Evolutionary conservation across 2,329 filamentous ascomycete species (phyloP).

Genomic region (Aspergillus sp.): DNA sequence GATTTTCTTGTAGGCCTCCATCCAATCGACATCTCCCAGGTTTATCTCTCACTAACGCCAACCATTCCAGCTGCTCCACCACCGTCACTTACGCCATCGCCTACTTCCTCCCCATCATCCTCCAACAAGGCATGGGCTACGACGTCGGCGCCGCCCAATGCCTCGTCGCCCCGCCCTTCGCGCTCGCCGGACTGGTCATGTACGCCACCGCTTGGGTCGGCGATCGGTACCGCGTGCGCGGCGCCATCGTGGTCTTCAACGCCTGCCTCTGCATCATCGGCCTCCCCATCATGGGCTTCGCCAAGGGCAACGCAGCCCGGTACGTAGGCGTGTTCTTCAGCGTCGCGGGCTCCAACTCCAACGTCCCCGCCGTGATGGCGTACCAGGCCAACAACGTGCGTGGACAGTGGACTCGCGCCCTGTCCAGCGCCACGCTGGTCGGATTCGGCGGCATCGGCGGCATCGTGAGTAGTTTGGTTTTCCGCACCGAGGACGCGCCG

Average conservation of each 20-base stretch:
- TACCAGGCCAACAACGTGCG: slow-evolving; percentile 87
- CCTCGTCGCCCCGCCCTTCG: slow-evolving; percentile 69
- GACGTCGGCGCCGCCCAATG: slow-evolving; percentile 64
- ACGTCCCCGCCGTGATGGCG: slow-evolving; percentile 61
- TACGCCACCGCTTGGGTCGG: slow-evolving; percentile 60
- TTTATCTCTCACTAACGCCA: neutral
- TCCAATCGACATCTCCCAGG: too few species aligned
- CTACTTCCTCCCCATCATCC: slow-evolving; percentile 76
- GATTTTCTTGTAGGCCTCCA: slow-evolving; percentile 50
- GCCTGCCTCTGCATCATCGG: slow-evolving; percentile 67
- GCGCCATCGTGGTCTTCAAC: slow-evolving; percentile 66
- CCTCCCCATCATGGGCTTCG: slow-evolving; percentile 71
- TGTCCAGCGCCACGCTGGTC: slow-evolving; percentile 73
- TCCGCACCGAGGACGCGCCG: slow-evolving; percentile 49
- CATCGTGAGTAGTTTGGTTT: slow-evolving; percentile 72
- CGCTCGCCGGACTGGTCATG: slow-evolving; percentile 64
- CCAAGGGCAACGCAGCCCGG: slow-evolving; percentile 54
- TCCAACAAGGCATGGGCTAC: slow-evolving; percentile 63
- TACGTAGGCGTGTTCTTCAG: slow-evolving; percentile 76
- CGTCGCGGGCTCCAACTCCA: slow-evolving; percentile 73
- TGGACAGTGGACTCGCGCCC: slow-evolving; percentile 82
- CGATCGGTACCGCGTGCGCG: slow-evolving; percentile 66
- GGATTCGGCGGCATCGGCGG: slow-evolving; percentile 75
- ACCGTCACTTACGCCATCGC: slow-evolving; percentile 73
- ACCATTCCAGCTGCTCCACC: slow-evolving; percentile 51